phyloP scores from a whole-genome alignment of 169 alveolate genomes.

The Eimeria tenella region DNA sequence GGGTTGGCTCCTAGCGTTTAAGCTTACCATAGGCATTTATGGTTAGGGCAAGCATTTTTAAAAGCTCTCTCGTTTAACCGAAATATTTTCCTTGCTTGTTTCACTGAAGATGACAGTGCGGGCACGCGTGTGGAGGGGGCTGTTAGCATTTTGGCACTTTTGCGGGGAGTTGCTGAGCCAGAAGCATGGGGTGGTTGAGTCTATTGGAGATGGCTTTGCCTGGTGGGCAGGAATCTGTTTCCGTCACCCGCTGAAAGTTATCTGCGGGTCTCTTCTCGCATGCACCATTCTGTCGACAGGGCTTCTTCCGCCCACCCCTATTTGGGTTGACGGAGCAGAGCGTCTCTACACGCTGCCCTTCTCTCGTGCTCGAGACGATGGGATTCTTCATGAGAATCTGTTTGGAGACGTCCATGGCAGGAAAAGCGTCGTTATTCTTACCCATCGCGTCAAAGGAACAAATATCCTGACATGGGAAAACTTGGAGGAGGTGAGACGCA shows the following conservation, averaged over 20 bases:
- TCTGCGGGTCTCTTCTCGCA: constrained; percentile 60
- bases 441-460: constrained; percentile 81
- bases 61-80: neutral
- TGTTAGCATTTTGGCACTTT: constrained; percentile 62
- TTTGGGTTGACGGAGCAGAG: constrained; percentile 87
- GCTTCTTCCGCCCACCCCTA: constrained; percentile 84
- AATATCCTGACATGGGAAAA: constrained; percentile 86
- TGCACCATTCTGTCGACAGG: constrained; percentile 78
- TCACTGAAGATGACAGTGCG: constrained; percentile 37
- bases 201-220: constrained; percentile 75
- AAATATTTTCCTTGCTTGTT: neutral
- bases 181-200: constrained; percentile 74
- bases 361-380: constrained; percentile 85
- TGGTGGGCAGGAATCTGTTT: constrained; percentile 76
- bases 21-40: neutral
- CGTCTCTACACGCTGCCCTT: constrained; percentile 85
- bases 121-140: constrained; percentile 45
- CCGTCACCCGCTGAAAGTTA: constrained; percentile 72
- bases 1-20: constrained; percentile 18
- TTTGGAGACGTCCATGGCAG: constrained; percentile 84
- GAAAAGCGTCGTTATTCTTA: constrained; percentile 80
- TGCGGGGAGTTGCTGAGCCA: constrained; percentile 77
- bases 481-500: constrained; percentile 82
- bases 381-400: constrained; percentile 78
- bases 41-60: neutral